phyloP scores from a whole-genome alignment of 192 early-diverging fungal species.

The Coemansia sp. region DNA sequence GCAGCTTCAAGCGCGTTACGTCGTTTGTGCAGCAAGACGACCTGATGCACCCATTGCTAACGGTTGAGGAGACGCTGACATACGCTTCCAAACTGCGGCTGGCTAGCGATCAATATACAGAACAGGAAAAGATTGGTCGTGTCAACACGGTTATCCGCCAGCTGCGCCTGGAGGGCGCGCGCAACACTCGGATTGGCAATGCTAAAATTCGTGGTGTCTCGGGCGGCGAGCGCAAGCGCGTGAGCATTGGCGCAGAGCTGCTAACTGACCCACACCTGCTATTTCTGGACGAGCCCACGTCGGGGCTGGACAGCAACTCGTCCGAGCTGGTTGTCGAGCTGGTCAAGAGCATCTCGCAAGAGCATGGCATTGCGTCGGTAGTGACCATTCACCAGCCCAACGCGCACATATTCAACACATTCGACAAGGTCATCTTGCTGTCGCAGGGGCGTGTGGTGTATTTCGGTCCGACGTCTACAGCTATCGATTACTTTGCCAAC shows the following conservation, averaged over 20 bases:
- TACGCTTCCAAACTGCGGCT: constrained; percentile 78
- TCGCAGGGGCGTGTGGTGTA: constrained; percentile 64
- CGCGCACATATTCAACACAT: constrained; percentile 74
- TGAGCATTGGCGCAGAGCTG: constrained; percentile 52
- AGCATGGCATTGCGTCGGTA: constrained; percentile 67
- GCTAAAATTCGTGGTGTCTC: constrained; percentile 51
- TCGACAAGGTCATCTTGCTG: constrained; percentile 78
- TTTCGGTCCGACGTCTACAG: constrained; percentile 51
- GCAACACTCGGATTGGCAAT: constrained; percentile 56
- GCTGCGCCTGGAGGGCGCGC: constrained; percentile 62
- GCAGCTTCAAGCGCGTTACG: constrained; percentile 44
- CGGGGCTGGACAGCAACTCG: constrained; percentile 69
- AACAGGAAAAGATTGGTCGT: constrained; percentile 51
- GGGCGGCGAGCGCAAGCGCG: constrained; percentile 57
- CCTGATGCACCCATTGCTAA: constrained; percentile 59
- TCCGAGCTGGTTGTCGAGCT: constrained; percentile 63
- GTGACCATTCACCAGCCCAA: constrained; percentile 91
- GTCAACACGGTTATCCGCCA: constrained; percentile 65
- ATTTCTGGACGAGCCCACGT: constrained; percentile 60
- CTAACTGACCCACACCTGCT: constrained; percentile 57
- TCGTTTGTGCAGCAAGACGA: constrained; percentile 58
- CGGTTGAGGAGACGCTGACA: constrained; percentile 73
- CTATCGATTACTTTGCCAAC: constrained; percentile 50
- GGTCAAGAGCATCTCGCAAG: constrained; percentile 59
- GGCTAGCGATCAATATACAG: constrained; percentile 51